Base-by-base conservation (phyloP, 1,284 basidiomycete genomes). In the Trametes pubescens region DNA sequence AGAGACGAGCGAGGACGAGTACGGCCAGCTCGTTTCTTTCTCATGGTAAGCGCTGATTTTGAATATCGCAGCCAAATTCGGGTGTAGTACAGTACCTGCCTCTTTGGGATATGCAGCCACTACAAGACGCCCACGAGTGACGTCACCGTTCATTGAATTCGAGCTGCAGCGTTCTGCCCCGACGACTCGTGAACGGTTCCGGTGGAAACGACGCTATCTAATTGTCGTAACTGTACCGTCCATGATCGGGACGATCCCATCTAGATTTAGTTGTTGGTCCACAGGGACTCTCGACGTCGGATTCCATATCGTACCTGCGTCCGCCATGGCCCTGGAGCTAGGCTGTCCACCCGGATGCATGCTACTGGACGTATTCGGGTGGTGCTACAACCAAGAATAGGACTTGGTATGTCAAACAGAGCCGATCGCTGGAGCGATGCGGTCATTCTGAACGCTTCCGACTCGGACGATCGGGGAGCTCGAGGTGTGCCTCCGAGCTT, bases 41-140 rank as follows among this genome's bases (percentile, higher is more conserved):
- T 59, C 64, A 62, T 35, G 22, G n/a, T 46, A 66, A 55, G 49
- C 69, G 69, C 69, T 57, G 62, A 67, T 62, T 68, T 68, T 67
- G 69, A 70, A 60, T 59, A 58, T 65, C 14, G 48, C 32, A 44
- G 51, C 65, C 67, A 68, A 68, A 68, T 65, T 70, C 64, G 65
- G 59, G 24, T 57, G 53, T 38, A 54, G 59, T 46, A 46, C 54
- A 38, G 38, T 40, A 18, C 54, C 48, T 57, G 46, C 60, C 60
- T 46, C 35, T 43, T 34, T 29, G n/a, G 60, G 43, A 51, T 6
- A 13, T 8, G 9, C 46, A n/a, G 4, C 21, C 40, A 21, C 3
- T 35, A n/a, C 21, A 29, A 21, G n/a, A 7, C 9, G 35, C 35
- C 2, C 0, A n/a, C 24, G 22, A 13, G 18, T 22, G 49, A 59